Percentiles rank a stretch among this genome's conserved stretches.
Conservation (phyloP, 352 stramenopile genomes). For the Bremia lactucae region DNA sequence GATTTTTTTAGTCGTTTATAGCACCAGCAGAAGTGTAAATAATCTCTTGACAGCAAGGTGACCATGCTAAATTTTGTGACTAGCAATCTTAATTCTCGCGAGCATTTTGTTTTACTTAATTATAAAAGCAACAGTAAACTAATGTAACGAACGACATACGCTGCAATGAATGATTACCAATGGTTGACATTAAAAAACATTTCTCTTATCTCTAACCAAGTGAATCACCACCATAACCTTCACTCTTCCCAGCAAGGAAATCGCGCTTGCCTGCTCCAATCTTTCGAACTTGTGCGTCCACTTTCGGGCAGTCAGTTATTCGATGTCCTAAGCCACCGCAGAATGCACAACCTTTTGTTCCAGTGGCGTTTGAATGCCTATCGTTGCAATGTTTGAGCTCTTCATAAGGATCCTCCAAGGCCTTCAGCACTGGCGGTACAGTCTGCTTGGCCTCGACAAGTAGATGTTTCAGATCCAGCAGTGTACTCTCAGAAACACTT, state of each 20-base stretch:
- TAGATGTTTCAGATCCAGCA: constrained; percentile 98
- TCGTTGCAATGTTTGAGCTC: constrained; percentile 57
- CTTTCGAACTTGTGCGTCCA: constrained; percentile 95
- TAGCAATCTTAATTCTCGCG: too few relatives aligned
- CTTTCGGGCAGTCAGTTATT: constrained; percentile 98
- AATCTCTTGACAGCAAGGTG: constrained; percentile 50
- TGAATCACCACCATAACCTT: constrained; percentile 92
- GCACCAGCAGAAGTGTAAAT: constrained; percentile 62
- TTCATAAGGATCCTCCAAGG: constrained; percentile 94
- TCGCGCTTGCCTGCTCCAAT: constrained; percentile 90
- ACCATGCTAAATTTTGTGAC: too few relatives aligned
- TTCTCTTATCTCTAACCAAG: constrained; percentile 34
- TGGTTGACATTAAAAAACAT: background rate
- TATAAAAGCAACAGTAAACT: too few relatives aligned
- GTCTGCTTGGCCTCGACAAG: constrained; percentile 97
- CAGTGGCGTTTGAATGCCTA: constrained; percentile 58
- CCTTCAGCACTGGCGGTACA: constrained; percentile 94
- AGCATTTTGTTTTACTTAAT: too few relatives aligned
- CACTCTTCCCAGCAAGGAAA: constrained; percentile 86
- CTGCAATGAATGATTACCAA: constrained; percentile 3
- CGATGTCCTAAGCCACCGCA: constrained; percentile 96
- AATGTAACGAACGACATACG: background rate
- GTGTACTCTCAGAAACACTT: constrained; percentile 87
- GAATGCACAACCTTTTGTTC: constrained; percentile 93
- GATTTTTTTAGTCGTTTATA: constrained; percentile 74